Evolutionary conservation across 306 rosid species (phyloP).

Genomic region (Senna tora): DNA sequence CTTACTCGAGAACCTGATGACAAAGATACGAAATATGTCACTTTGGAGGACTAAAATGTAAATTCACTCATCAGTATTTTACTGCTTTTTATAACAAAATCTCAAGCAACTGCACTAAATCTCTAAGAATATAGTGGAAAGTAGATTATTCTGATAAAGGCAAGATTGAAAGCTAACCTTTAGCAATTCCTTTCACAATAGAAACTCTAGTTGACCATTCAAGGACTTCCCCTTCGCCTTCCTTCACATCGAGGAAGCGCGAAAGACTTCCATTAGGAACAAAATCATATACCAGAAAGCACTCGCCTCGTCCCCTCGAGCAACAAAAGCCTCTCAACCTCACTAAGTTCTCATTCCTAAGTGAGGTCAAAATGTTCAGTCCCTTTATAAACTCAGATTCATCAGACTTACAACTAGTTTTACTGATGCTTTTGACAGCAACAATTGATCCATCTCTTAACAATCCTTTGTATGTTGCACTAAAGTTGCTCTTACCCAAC

Average conservation of each 20-base stretch:
- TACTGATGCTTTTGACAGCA: constrained; percentile 76
- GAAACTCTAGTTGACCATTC: constrained; percentile 95
- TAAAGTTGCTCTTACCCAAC: constrained; percentile 77
- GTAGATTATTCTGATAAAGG: neutral
- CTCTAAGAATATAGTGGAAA: neutral
- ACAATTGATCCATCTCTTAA: constrained; percentile 83
- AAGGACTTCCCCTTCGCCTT: constrained; percentile 69
- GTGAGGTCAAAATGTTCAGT: constrained; percentile 61
- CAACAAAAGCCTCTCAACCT: constrained; percentile 85
- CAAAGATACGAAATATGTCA: too few relatives aligned
- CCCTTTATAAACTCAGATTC: constrained; percentile 89
- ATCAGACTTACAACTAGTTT: constrained; percentile 84
- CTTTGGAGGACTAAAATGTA: too few relatives aligned
- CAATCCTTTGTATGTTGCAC: constrained; percentile 80
- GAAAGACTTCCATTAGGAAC: constrained; percentile 76
- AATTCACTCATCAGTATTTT: neutral
- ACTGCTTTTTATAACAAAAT: neutral
- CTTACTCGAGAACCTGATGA: too few relatives aligned
- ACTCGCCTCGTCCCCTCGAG: constrained; percentile 82
- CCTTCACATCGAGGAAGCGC: constrained; percentile 64
- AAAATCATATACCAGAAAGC: constrained; percentile 77
- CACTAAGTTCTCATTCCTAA: constrained; percentile 82
- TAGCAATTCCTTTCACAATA: constrained; percentile 76
- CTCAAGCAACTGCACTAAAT: neutral
- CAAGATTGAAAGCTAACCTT: constrained; percentile 53